Evolutionary conservation across 1,284 basidiomycete species (phyloP).

Genomic region (Tilletia caries): DNA sequence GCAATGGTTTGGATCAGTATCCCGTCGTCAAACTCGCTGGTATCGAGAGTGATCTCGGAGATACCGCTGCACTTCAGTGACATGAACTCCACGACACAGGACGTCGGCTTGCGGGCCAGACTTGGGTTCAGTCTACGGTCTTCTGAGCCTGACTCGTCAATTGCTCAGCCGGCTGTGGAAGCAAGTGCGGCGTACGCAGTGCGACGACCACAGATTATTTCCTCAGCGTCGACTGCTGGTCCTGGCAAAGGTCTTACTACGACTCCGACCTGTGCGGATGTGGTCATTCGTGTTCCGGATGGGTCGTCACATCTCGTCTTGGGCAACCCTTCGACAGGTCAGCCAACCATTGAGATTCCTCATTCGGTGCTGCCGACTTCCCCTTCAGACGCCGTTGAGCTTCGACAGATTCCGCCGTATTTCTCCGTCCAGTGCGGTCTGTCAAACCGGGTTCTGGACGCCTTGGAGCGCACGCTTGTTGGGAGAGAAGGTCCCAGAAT

Average conservation of each 20-base stretch:
- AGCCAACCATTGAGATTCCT: neutral
- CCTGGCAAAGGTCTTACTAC: too few relatives aligned
- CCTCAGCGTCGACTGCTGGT: too few relatives aligned
- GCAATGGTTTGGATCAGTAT: neutral
- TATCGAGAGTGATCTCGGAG: neutral
- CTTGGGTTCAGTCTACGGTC: neutral
- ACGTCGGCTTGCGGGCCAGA: neutral
- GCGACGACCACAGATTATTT: too few relatives aligned
- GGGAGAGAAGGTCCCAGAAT: neutral
- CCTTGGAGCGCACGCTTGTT: neutral
- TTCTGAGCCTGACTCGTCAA: neutral
- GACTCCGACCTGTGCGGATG: neutral
- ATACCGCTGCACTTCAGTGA: neutral
- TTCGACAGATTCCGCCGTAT: neutral
- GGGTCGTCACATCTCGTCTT: neutral
- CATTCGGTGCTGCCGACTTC: neutral
- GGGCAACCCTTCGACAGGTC: neutral
- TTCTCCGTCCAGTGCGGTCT: neutral
- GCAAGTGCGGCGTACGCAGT: neutral
- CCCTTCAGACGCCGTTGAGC: neutral
- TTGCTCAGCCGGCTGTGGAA: neutral
- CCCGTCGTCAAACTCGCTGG: neutral
- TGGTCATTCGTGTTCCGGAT: neutral
- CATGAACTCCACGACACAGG: neutral
- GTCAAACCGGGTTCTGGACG: neutral